Conservation (phyloP, 176 grass and related monocot species). For the Aegilops sharonensis region DNA sequence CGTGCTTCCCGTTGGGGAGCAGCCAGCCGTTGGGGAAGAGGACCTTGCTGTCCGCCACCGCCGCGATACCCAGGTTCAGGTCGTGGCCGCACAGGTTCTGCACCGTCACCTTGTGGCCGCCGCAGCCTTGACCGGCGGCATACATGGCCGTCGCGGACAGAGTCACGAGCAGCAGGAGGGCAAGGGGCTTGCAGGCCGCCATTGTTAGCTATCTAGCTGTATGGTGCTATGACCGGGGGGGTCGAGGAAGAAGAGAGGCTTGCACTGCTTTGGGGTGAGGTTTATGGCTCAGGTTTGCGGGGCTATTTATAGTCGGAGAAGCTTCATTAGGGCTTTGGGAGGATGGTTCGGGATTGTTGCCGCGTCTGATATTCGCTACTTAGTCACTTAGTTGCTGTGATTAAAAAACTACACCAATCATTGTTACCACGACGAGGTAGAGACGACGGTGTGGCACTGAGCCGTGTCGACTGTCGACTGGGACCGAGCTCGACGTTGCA, state of each 20-base stretch:
- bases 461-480: not conserved
- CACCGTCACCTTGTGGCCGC: constrained; percentile 36
- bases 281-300: not conserved
- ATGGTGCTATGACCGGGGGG: not conserved
- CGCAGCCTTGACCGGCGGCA: not conserved
- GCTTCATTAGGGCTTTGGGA: not conserved
- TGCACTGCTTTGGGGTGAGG: not conserved
- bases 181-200: not conserved
- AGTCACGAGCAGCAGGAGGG: not conserved
- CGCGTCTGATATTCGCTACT: not conserved
- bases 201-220: not conserved
- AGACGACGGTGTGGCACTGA: too few species aligned
- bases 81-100: constrained; percentile 38
- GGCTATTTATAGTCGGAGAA: constrained; percentile 27
- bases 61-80: not conserved
- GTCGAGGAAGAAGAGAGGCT: not conserved
- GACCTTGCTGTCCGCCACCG: constrained; percentile 21
- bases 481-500: not conserved
- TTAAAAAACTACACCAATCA: not conserved
- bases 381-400: not conserved
- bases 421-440: too few species aligned
- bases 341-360: not conserved
- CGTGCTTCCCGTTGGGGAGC: constrained; percentile 1
- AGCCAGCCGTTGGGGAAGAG: not conserved
- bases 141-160: not conserved